These are phyloP conservation scores for Cicer chorassanicum DNA, from an alignment of 306 rosid genomes.

Conservation along the genomic window DNA sequence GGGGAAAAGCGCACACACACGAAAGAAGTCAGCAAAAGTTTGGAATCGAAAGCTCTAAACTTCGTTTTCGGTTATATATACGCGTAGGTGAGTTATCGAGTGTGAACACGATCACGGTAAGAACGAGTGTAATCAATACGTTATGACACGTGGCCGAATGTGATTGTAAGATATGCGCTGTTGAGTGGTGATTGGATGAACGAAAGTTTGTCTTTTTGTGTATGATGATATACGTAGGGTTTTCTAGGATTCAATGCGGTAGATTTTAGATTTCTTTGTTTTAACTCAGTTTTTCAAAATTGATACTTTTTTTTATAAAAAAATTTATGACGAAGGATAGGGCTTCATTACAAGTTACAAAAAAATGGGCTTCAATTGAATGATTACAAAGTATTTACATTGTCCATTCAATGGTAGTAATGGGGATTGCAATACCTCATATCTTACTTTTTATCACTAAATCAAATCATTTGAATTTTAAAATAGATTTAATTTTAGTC, in stretches of 20 bases:
- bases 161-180: not conserved
- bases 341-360: too few relatives aligned
- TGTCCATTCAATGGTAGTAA: too few relatives aligned
- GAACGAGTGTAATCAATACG: too few relatives aligned
- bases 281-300: not conserved
- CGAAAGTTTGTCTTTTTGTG: not conserved
- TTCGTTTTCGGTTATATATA: not conserved
- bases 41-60: not conserved
- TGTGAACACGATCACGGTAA: not conserved
- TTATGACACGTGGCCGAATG: not conserved
- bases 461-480: too few relatives aligned
- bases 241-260: not conserved
- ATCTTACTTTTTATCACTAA: too few relatives aligned
- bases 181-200: not conserved
- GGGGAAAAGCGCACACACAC: slow-evolving; percentile 24
- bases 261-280: not conserved
- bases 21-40: slow-evolving; percentile 30
- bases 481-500: too few relatives aligned
- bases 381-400: too few relatives aligned
- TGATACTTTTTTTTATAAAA: too few relatives aligned
- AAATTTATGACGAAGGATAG: too few relatives aligned
- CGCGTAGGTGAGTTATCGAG: not conserved
- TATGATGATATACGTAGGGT: not conserved
- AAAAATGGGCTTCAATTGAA: too few relatives aligned
- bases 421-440: too few relatives aligned